phyloP scores from a whole-genome alignment of 2,329 filamentous ascomycete genomes.

The Lasiodiplodia gonubiensis region DNA sequence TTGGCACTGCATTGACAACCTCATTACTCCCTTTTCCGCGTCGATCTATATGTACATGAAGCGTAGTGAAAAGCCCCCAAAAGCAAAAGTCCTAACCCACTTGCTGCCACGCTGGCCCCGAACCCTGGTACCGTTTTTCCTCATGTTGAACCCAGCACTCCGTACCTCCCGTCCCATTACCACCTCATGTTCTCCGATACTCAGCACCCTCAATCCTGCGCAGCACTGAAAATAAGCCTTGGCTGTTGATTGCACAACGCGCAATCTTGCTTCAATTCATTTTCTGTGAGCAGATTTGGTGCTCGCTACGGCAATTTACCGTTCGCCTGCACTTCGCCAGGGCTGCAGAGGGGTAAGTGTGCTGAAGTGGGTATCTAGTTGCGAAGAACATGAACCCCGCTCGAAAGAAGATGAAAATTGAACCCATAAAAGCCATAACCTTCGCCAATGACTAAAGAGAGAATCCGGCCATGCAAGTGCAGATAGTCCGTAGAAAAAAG shows the following conservation, averaged over 20 bases:
- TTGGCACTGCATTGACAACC: slow-evolving; percentile 21
- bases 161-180: neutral
- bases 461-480: slow-evolving; percentile 17
- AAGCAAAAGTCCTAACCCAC: neutral
- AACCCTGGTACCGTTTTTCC: slow-evolving; percentile 8
- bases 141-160: slow-evolving; percentile 11
- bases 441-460: slow-evolving; percentile 18
- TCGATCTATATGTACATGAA: slow-evolving; percentile 25
- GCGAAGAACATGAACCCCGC: slow-evolving; percentile 9
- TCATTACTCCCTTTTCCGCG: slow-evolving; percentile 12
- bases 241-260: neutral
- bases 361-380: slow-evolving; percentile 22
- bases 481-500: neutral
- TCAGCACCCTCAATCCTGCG: neutral
- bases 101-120: neutral
- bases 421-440: slow-evolving; percentile 2
- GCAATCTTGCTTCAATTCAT: slow-evolving; percentile 9
- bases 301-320: neutral
- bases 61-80: neutral
- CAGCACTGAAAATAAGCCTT: neutral
- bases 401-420: slow-evolving; percentile 1
- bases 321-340: neutral
- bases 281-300: neutral
- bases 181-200: neutral
- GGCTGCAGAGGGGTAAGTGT: neutral